Percentiles rank a stretch among this genome's conserved stretches.
Conservation (phyloP, 2,329 filamentous ascomycete genomes). For the Sclerotinia minor region DNA sequence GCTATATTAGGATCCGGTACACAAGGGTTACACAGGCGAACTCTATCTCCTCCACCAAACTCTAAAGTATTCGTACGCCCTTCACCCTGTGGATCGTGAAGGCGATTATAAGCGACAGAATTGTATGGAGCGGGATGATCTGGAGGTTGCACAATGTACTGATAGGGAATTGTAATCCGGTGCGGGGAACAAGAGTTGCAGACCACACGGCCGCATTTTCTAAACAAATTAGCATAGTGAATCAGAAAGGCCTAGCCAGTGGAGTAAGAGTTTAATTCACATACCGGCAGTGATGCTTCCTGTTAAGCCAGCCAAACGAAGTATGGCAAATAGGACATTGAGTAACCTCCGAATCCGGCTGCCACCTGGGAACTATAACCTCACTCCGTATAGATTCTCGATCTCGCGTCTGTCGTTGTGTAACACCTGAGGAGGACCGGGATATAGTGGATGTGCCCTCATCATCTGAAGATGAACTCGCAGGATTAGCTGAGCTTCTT, state of each 20-base stretch:
- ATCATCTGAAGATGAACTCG: conserved; percentile 13
- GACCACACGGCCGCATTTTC: conserved; percentile 91
- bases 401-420: conserved; percentile 8
- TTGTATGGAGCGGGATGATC: conserved; percentile 31
- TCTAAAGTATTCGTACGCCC: conserved; percentile 33
- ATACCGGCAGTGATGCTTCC: conserved; percentile 90
- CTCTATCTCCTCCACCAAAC: conserved; percentile 65
- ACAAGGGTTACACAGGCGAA: conserved; percentile 71
- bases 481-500: conserved; percentile 9
- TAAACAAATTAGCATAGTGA: conserved; percentile 40
- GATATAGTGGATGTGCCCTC: conserved; percentile 20
- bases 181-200: conserved; percentile 90
- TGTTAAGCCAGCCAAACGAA: conserved; percentile 70
- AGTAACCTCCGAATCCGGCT: conserved; percentile 80
- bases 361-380: conserved; percentile 73
- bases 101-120: conserved; percentile 25
- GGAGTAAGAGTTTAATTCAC: conserved; percentile 36
- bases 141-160: conserved; percentile 85
- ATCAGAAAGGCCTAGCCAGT: background rate
- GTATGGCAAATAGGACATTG: conserved; percentile 81
- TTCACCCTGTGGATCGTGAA: conserved; percentile 29
- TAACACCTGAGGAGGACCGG: conserved; percentile 1
- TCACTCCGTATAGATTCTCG: conserved; percentile 15
- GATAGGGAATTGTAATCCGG: conserved; percentile 88
- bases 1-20: conserved; percentile 68